Conservation (phyloP, 148 eudicot genomes). For the Bassia scoparia region DNA sequence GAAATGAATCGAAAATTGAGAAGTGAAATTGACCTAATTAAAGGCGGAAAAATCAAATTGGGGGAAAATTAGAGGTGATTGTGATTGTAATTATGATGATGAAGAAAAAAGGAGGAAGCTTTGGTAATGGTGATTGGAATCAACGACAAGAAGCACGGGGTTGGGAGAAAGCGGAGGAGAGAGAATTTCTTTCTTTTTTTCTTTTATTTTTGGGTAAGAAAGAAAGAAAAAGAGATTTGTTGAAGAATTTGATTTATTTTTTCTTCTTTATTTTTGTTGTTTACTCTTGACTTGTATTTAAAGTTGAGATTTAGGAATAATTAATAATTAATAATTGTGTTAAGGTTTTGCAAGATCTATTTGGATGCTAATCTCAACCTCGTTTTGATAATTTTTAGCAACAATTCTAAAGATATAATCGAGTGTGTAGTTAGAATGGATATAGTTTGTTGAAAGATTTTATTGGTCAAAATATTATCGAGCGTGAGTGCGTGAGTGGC, state of each 20-base stretch:
- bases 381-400: too few relatives aligned
- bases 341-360: too few relatives aligned
- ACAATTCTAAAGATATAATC: too few relatives aligned
- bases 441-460: too few relatives aligned
- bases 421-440: too few relatives aligned
- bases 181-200: neutral
- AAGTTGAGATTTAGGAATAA: too few relatives aligned
- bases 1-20: neutral
- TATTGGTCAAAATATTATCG: too few relatives aligned
- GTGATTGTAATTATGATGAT: neutral
- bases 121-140: neutral
- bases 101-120: neutral
- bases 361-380: too few relatives aligned
- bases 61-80: too few relatives aligned
- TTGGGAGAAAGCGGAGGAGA: constrained; percentile 6
- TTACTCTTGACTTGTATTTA: too few relatives aligned
- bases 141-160: constrained; percentile 12
- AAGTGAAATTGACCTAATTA: constrained; percentile 9
- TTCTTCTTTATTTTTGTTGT: neutral
- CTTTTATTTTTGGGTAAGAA: constrained; percentile 9
- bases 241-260: neutral
- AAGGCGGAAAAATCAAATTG: neutral
- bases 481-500: too few relatives aligned
- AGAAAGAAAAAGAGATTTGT: neutral
- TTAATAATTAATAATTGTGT: too few relatives aligned